These are phyloP conservation scores for Stereum hirsutum DNA, from an alignment of 1,284 basidiomycete species.

Conservation along the genomic window DNA sequence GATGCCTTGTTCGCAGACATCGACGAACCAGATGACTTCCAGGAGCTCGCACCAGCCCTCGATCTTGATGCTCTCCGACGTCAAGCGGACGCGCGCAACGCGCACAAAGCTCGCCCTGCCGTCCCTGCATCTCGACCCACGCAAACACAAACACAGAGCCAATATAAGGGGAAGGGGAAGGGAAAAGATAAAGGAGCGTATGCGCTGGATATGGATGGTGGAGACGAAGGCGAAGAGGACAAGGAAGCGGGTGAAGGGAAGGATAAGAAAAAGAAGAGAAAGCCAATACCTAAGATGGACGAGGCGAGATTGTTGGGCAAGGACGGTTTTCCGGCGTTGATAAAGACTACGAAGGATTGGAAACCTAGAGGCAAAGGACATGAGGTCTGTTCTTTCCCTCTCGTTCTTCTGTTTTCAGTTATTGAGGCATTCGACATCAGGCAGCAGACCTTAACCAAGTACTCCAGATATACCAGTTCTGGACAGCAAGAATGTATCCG, in stretches of 20 bases:
- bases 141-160: conserved; percentile 6
- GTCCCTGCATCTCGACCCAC: conserved; percentile 1
- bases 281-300: conserved; percentile 55
- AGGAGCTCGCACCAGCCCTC: conserved; percentile 37
- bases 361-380: conserved; percentile 81
- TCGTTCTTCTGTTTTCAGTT: not conserved
- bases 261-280: conserved; percentile 35
- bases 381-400: conserved; percentile 49
- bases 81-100: conserved; percentile 40
- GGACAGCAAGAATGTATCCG: conserved; percentile 87
- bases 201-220: conserved; percentile 13
- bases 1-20: conserved; percentile 57
- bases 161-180: conserved; percentile 3
- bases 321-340: conserved; percentile 71
- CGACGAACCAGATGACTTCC: conserved; percentile 27
- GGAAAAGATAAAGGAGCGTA: conserved; percentile 7
- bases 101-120: conserved; percentile 13
- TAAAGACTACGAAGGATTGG: conserved; percentile 67
- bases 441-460: conserved; percentile 68
- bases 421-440: conserved; percentile 27
- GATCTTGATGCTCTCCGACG: conserved; percentile 41
- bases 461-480: conserved; percentile 81
- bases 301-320: conserved; percentile 62
- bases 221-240: no score
- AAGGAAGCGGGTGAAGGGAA: conserved; percentile 24